Evolutionary conservation across 164 flowering plant genomes (phyloP).

Genomic region (Tetracentron sinense): DNA sequence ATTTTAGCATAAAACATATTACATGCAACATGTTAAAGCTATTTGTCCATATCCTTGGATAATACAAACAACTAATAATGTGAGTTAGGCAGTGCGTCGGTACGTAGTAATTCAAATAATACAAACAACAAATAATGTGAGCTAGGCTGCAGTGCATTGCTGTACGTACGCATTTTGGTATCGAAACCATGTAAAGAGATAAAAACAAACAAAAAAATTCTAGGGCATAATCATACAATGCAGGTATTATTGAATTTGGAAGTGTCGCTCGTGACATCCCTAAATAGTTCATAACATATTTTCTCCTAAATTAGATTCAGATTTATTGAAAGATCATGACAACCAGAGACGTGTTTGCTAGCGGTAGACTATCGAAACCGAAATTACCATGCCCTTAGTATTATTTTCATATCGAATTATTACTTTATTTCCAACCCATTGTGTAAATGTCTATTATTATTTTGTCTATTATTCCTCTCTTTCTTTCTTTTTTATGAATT

Average conservation of each 20-base stretch:
- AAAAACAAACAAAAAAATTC: slow-evolving; percentile 14
- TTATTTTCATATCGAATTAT: too few relatives aligned
- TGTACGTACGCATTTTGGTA: slow-evolving; percentile 21
- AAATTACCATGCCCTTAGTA: too few relatives aligned
- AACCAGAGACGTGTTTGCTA: too few relatives aligned
- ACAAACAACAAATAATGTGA: background rate
- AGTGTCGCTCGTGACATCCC: slow-evolving; percentile 34
- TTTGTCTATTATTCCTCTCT: background rate
- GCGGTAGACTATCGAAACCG: too few relatives aligned
- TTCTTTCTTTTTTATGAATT: background rate
- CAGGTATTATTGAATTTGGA: slow-evolving; percentile 20
- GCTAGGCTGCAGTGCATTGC: slow-evolving; percentile 4
- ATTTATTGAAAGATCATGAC: too few relatives aligned
- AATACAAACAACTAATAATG: background rate
- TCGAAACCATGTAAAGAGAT: slow-evolving; percentile 15
- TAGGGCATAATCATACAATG: slow-evolving; percentile 15
- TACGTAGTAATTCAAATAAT: too few relatives aligned
- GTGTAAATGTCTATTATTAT: too few relatives aligned
- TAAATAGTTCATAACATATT: background rate
- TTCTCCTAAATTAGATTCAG: background rate
- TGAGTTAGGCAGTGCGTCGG: background rate
- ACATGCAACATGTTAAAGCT: background rate
- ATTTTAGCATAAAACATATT: background rate
- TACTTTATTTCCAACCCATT: too few relatives aligned
- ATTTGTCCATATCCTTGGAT: background rate